phyloP scores from a whole-genome alignment of 2,329 filamentous ascomycete species.

The Fusarium compactum region DNA sequence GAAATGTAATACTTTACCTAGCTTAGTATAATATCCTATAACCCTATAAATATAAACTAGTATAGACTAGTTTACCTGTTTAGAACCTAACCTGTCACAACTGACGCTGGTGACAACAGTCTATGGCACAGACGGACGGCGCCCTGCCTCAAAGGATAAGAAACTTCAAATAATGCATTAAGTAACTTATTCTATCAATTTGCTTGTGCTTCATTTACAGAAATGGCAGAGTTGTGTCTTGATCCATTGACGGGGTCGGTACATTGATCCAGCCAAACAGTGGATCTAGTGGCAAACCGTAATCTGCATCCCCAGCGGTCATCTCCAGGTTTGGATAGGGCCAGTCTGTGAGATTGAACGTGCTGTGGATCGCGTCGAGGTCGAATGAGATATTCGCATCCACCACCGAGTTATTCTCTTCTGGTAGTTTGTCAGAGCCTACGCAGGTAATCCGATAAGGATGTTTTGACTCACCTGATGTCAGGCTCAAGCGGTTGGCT shows the following conservation, averaged over 20 bases:
- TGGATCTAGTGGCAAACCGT: background rate
- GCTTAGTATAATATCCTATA: too few species aligned
- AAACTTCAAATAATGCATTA: background rate
- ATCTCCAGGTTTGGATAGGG: background rate
- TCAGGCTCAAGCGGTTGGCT: background rate
- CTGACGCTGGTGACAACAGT: too few species aligned
- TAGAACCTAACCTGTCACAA: too few species aligned
- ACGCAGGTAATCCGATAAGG: accelerated
- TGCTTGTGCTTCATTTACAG: background rate
- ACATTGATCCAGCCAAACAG: constrained; percentile 24
- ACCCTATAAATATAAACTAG: too few species aligned
- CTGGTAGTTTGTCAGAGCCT: background rate
- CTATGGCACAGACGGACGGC: accelerated
- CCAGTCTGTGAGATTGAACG: background rate
- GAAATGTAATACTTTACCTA: too few species aligned
- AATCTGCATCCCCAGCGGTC: background rate
- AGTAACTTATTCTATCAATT: background rate
- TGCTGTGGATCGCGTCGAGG: background rate
- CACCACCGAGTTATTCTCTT: background rate
- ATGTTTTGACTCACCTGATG: background rate
- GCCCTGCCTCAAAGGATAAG: background rate
- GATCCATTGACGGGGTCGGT: background rate
- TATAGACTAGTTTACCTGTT: too few species aligned
- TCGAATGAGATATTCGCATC: background rate
- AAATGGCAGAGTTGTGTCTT: accelerated